A percentile compares a stretch with the other conserved stretches of the same genome.
Evolutionary conservation across 108 stramenopile genomes (phyloP).

Genomic region (Skeletonema marinoi): DNA sequence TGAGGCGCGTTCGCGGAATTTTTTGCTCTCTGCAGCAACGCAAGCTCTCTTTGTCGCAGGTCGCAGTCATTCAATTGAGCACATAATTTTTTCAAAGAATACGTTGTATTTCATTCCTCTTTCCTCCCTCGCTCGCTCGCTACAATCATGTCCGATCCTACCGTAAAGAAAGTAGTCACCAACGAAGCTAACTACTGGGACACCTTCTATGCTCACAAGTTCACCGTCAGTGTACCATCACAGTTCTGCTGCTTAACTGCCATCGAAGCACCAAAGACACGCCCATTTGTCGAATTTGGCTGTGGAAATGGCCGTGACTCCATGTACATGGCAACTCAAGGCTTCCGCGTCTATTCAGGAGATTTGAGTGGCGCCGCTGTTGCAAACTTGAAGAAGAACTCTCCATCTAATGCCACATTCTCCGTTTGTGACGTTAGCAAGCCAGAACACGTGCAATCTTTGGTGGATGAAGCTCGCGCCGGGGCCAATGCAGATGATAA

Average conservation of each 20-base stretch:
- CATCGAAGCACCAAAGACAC: not conserved
- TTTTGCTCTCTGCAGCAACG: no score
- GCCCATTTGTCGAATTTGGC: not conserved
- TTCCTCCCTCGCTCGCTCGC: no score
- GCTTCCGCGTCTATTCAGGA: not conserved
- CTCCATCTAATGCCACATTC: not conserved
- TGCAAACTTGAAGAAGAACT: not conserved
- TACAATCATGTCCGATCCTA: not conserved
- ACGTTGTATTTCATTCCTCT: no score
- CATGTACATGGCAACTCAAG: not conserved
- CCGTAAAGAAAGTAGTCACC: not conserved
- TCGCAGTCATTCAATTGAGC: no score
- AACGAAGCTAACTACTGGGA: not conserved
- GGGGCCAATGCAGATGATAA: not conserved
- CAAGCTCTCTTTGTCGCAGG: no score
- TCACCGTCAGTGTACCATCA: not conserved
- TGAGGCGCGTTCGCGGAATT: no score
- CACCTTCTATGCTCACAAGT: not conserved
- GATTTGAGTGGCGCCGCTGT: not conserved
- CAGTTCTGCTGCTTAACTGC: not conserved
- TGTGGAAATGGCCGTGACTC: not conserved
- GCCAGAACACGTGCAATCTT: not conserved
- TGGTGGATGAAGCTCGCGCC: not conserved
- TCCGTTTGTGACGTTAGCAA: not conserved
- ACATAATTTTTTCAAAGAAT: no score